Evolutionary conservation across 345 rosid genomes (phyloP), one percentile per base, ranked within the genome.

Genomic region (Heritiera littoralis): DNA sequence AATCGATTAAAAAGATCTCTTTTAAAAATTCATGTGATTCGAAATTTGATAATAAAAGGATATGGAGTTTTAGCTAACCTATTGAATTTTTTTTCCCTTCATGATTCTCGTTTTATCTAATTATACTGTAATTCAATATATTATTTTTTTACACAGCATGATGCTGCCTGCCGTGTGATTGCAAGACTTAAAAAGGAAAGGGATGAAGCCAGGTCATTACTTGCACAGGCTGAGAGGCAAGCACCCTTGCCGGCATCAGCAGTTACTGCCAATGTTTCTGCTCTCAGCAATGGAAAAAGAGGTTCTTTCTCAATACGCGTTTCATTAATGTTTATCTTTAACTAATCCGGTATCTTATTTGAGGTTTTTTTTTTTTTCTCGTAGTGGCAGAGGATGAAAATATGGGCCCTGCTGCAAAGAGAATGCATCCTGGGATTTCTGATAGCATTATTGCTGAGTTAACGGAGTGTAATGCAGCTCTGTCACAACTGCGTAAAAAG

Each of bases 121-220:
- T 30, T 81, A 59, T 38, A 79, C n/a, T 23, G 7, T 68, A 76
- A 28, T 54, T 80, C 63, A 32, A 40, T 11, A 63, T 74, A 72
- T 3, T 35, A 40, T 71, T 41, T 71, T 48, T 18, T 56, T 65
- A 85, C 72, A 80, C 89, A 96, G 99, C 99, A 90, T 85, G 99
- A 96, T 89, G 98, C 98, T 83, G 98, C 99, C 67, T 96, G 99
- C 88, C 98, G 98, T 20, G 99, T 96, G 79, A 96, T 96, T 89
- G 99, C 98, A 63, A 92, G 99, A 81, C 93, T 96, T 73, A 94
- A 86, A 79, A 96, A 92, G 82, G 99, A 96, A 87, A 89, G 95
- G 81, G 97, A 96, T 79, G 99, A 96, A 81, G 91, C 98, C 28
- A 88, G 89, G 78, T 84, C 93, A 52, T 89, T 96, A 72, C 99